Percentiles rank a stretch among this genome's conserved stretches.
Conservation (phyloP, 768 basidiomycete genomes). For the Lentinus tigrinus region DNA sequence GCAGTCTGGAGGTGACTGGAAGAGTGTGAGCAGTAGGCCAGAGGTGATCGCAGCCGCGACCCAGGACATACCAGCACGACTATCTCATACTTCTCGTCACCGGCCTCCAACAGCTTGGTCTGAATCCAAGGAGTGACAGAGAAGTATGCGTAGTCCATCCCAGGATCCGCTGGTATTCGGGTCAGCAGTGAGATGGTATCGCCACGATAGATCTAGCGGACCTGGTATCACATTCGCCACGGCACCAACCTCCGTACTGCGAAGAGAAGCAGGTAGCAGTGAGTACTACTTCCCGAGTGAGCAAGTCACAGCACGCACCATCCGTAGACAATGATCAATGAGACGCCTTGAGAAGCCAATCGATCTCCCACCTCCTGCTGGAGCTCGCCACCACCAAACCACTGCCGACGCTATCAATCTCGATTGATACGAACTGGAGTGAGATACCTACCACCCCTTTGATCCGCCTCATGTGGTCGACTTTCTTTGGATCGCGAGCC, state of each 20-base stretch:
- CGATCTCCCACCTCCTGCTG: constrained; percentile 6
- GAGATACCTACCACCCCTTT: constrained; percentile 5
- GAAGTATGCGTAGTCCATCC: constrained; percentile 8
- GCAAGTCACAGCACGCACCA: neutral
- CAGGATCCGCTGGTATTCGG: neutral
- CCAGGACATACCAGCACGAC: neutral
- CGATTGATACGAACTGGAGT: neutral
- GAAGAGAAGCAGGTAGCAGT: neutral
- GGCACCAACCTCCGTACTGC: constrained; percentile 3
- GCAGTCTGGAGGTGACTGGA: neutral
- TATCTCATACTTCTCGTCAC: neutral
- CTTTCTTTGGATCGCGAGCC: constrained; percentile 13
- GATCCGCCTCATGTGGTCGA: constrained; percentile 6
- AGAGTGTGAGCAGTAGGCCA: neutral
- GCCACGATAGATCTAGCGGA: neutral
- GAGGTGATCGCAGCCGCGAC: neutral
- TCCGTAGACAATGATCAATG: neutral
- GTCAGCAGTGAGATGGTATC: neutral
- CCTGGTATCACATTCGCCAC: neutral
- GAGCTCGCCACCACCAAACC: constrained; percentile 2
- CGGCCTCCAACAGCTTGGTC: neutral
- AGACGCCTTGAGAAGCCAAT: constrained; percentile 6
- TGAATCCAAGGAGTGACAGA: neutral
- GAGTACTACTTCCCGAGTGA: neutral
- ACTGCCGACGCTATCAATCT: neutral